Conservation (phyloP, 2,329 filamentous ascomycete species). For the Arthrobotrys entomopaga region DNA sequence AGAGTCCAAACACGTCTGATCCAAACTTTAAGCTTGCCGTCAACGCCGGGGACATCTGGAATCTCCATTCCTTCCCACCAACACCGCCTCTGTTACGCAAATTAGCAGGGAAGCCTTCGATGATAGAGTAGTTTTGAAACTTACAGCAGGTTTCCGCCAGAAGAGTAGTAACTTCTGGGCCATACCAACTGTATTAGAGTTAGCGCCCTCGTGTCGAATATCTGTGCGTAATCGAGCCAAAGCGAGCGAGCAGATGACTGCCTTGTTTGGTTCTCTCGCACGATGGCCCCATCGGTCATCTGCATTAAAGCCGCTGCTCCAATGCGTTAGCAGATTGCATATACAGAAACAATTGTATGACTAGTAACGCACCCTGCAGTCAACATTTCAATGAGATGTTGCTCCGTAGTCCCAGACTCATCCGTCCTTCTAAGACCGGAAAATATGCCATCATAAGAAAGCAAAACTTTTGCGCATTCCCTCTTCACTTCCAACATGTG, state of each 20-base stretch:
- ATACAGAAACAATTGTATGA: not conserved
- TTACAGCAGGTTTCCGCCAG: constrained; percentile 88
- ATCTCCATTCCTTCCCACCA: constrained; percentile 99
- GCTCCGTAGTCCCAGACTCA: constrained; percentile 94
- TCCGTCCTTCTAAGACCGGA: constrained; percentile 94
- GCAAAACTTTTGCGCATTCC: constrained; percentile 84
- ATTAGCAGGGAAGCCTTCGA: not conserved
- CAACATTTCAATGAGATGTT: constrained; percentile 98
- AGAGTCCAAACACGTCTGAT: constrained; percentile 97
- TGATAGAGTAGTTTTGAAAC: constrained; percentile 9
- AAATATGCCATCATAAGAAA: constrained; percentile 93
- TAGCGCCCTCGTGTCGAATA: constrained; percentile 73
- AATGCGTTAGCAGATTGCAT: constrained; percentile 1
- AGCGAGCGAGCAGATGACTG: constrained; percentile 95
- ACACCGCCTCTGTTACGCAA: constrained; percentile 72
- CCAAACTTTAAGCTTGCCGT: constrained; percentile 96
- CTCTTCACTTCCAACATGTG: constrained; percentile 98
- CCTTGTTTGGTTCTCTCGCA: constrained; percentile 97
- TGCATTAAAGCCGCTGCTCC: constrained; percentile 86
- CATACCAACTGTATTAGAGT: constrained; percentile 87
- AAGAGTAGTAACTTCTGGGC: constrained; percentile 97
- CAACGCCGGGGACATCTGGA: constrained; percentile 85
- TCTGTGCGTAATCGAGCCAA: constrained; percentile 92
- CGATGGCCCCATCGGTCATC: constrained; percentile 96
- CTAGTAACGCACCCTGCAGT: constrained; percentile 83